Conservation (phyloP, 192 early-diverging fungal genomes). For the Coemansia aciculifera region DNA sequence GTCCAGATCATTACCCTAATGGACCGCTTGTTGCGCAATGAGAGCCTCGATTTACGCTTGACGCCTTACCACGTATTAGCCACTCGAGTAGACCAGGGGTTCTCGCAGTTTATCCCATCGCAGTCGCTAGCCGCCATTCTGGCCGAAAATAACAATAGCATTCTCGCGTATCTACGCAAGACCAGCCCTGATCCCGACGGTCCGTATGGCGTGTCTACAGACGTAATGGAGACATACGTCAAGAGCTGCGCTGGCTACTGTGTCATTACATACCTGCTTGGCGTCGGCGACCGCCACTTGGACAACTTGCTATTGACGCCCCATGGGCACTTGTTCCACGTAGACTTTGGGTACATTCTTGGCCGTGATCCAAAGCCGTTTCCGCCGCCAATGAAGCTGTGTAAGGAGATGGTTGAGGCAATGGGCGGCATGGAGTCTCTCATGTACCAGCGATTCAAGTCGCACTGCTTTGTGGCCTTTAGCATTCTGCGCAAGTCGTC, state of each 20-base stretch:
- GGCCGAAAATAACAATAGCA: slow-evolving; percentile 79
- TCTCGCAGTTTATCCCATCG: slow-evolving; percentile 94
- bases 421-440: slow-evolving; percentile 93
- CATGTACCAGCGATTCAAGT: slow-evolving; percentile 88
- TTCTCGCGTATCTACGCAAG: slow-evolving; percentile 77
- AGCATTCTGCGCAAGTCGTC: slow-evolving; percentile 90
- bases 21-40: slow-evolving; percentile 92
- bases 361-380: slow-evolving; percentile 99
- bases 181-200: slow-evolving; percentile 68
- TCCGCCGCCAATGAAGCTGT: slow-evolving; percentile 99
- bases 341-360: slow-evolving; percentile 98
- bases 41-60: slow-evolving; percentile 91
- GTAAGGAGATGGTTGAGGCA: slow-evolving; percentile 99
- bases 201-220: slow-evolving; percentile 66
- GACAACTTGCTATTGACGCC: slow-evolving; percentile 93
- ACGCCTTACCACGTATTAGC: slow-evolving; percentile 96
- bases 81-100: slow-evolving; percentile 91
- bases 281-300: slow-evolving; percentile 97
- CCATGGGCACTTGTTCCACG: slow-evolving; percentile 89
- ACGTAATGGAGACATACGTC: slow-evolving; percentile 94
- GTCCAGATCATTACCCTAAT: slow-evolving; percentile 98
- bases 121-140: slow-evolving; percentile 86
- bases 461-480: slow-evolving; percentile 93
- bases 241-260: slow-evolving; percentile 98
- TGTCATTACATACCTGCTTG: slow-evolving; percentile 97